These are phyloP conservation scores for Nothophaeocryptopus gaeumannii DNA, from an alignment of 2,329 filamentous ascomycete genomes.

Conservation along the genomic window DNA sequence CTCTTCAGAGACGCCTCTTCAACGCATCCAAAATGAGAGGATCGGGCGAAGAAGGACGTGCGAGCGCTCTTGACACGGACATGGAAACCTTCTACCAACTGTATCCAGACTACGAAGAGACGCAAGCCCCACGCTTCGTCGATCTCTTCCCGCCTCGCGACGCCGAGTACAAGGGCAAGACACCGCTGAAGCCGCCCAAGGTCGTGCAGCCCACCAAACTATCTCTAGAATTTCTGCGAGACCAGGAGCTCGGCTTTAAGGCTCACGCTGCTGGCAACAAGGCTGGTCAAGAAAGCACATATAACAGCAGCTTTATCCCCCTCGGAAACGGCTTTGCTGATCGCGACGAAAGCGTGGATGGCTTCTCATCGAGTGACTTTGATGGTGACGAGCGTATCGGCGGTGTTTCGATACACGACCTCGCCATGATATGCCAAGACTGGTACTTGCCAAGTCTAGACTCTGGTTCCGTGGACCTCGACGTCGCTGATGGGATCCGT, in stretches of 20 bases:
- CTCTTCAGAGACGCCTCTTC: slow-evolving; percentile 34
- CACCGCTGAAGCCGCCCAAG: slow-evolving; percentile 74
- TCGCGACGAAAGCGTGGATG: slow-evolving; percentile 50
- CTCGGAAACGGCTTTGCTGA: slow-evolving; percentile 56
- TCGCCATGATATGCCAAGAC: slow-evolving; percentile 81
- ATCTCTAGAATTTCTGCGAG: slow-evolving; percentile 77
- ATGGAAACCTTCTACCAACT: slow-evolving; percentile 74
- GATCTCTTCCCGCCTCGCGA: slow-evolving; percentile 79
- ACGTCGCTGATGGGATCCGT: slow-evolving; percentile 23
- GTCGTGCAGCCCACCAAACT: slow-evolving; percentile 82
- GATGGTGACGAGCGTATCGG: slow-evolving; percentile 65
- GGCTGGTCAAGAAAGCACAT: slow-evolving; percentile 45
- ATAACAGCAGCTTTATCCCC: slow-evolving; percentile 38
- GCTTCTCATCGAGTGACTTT: slow-evolving; percentile 51
- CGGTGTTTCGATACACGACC: slow-evolving; percentile 73
- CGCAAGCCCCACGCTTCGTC: slow-evolving; percentile 73
- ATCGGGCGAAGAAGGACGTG: slow-evolving; percentile 26
- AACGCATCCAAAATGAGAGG: slow-evolving; percentile 24
- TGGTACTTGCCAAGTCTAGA: slow-evolving; percentile 66
- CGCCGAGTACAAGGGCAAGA: slow-evolving; percentile 74
- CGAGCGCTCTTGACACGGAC: slow-evolving; percentile 55
- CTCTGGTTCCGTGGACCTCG: slow-evolving; percentile 21
- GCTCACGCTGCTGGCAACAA: slow-evolving; percentile 56
- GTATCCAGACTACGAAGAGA: slow-evolving; percentile 77
- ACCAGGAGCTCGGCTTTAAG: slow-evolving; percentile 82